Evolutionary conservation across 805 yeast species (phyloP).

Genomic region (Suhomyces emberorum): DNA sequence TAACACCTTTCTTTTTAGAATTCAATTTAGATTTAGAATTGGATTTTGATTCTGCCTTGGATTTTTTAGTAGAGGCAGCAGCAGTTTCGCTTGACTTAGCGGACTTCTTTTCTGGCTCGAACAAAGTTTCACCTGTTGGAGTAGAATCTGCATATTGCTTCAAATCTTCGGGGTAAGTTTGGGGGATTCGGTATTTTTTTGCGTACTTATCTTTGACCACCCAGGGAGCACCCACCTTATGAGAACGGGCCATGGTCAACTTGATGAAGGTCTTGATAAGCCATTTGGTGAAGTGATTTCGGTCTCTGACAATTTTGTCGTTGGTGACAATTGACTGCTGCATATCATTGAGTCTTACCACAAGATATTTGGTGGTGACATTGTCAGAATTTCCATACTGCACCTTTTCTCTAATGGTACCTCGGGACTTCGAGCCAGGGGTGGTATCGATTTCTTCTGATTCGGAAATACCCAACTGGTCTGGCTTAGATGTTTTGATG

Average conservation of each 20-base stretch:
- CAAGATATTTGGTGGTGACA: constrained; percentile 59
- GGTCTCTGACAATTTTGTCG: constrained; percentile 71
- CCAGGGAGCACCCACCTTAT: constrained; percentile 95
- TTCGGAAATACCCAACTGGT: neutral
- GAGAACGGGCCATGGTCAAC: constrained; percentile 69
- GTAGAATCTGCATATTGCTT: constrained; percentile 36
- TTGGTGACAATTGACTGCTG: constrained; percentile 71
- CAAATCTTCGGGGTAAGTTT: constrained; percentile 55
- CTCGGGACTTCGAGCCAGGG: constrained; percentile 39
- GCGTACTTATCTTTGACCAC: constrained; percentile 80
- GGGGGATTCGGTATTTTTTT: constrained; percentile 59
- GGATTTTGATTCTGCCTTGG: neutral
- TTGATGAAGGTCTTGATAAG: constrained; percentile 85
- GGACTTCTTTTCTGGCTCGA: constrained; percentile 12
- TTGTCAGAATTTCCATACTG: constrained; percentile 54
- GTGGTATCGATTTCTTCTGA: constrained; percentile 4
- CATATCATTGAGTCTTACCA: constrained; percentile 51
- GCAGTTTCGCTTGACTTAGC: neutral
- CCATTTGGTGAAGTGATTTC: constrained; percentile 86
- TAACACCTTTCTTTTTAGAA: neutral
- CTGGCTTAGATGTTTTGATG: constrained; percentile 33
- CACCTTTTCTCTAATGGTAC: constrained; percentile 81
- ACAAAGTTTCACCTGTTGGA: constrained; percentile 27
- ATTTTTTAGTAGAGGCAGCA: constrained; percentile 2
- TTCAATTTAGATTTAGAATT: neutral